These are phyloP conservation scores for Suillus lakei DNA, from an alignment of 768 basidiomycete species.

Conservation along the genomic window DNA sequence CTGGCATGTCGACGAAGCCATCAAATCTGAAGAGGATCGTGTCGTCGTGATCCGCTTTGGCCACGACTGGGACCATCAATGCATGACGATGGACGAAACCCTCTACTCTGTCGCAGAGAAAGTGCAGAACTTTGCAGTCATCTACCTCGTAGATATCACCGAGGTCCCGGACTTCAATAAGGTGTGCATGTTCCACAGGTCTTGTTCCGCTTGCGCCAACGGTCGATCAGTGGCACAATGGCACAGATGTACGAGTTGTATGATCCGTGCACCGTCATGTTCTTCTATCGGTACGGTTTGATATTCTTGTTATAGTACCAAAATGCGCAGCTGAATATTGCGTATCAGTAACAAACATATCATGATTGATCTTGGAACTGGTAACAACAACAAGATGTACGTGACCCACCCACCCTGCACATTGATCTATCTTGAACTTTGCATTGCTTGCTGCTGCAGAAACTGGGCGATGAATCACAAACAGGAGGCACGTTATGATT, in stretches of 20 bases:
- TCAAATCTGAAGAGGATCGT: conserved; percentile 96
- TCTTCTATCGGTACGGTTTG: conserved; percentile 86
- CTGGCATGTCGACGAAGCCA: conserved; percentile 99
- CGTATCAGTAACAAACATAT: conserved; percentile 90
- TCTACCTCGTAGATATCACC: conserved; percentile 94
- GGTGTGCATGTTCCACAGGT: conserved; percentile 43
- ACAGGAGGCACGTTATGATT: conserved; percentile 72
- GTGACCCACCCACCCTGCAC: conserved; percentile 34
- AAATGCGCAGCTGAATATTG: conserved; percentile 1
- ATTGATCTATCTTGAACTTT: neutral
- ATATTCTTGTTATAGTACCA: neutral
- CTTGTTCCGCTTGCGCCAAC: neutral
- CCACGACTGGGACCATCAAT: conserved; percentile 90
- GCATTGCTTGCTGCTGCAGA: conserved; percentile 43
- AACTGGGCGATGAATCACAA: conserved; percentile 99
- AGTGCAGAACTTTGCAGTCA: conserved; percentile 98
- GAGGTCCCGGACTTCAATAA: conserved; percentile 99
- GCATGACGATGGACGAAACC: conserved; percentile 99
- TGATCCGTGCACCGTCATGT: conserved; percentile 97
- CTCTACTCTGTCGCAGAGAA: conserved; percentile 91
- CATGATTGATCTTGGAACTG: conserved; percentile 99
- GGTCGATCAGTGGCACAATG: conserved; percentile 5
- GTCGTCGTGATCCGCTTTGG: conserved; percentile 95
- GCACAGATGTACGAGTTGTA: conserved; percentile 97
- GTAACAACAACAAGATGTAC: conserved; percentile 99